A percentile compares a stretch with the other conserved stretches of the same genome.
phyloP scores from a whole-genome alignment of 2,329 filamentous ascomycete species.

The Penicillium sp. region DNA sequence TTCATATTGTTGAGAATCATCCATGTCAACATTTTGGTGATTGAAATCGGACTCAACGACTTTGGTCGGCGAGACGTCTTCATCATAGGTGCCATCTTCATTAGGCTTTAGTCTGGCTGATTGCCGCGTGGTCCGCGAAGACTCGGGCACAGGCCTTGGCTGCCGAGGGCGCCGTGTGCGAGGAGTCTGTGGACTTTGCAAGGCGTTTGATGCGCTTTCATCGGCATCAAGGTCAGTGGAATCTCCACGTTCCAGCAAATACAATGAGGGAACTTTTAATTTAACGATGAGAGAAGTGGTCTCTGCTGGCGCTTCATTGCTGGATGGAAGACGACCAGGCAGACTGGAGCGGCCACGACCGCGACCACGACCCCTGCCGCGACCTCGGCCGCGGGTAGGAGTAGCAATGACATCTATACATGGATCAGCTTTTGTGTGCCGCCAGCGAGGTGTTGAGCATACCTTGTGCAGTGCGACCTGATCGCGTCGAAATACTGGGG shows the following conservation, averaged over 20 bases:
- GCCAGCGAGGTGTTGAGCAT: conserved; percentile 9
- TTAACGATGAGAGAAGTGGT: conserved; percentile 19
- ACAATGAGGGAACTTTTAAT: conserved; percentile 14
- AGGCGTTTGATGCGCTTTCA: conserved; percentile 8
- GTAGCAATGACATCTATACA: conserved; percentile 18
- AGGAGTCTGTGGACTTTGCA: conserved; percentile 31
- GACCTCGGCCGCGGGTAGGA: conserved; percentile 15
- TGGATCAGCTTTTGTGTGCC: conserved; percentile 12
- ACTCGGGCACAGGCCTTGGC: conserved; percentile 30
- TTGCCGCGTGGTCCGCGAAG: conserved; percentile 35
- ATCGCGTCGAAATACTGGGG: conserved; percentile 20
- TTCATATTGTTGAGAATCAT: conserved; percentile 8
- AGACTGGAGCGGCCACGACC: conserved; percentile 15
- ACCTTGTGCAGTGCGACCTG: conserved; percentile 26
- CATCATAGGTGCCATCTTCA: conserved; percentile 20
- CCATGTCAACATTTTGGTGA: conserved; percentile 11
- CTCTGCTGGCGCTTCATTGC: conserved; percentile 6
- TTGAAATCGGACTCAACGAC: conserved; percentile 8
- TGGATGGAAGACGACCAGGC: conserved; percentile 4
- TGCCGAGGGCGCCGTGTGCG: conserved; percentile 36
- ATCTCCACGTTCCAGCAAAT: not conserved
- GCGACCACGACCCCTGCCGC: conserved; percentile 22
- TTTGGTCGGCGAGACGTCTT: conserved; percentile 15
- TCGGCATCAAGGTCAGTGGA: not conserved
- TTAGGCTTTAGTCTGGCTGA: conserved; percentile 35